Percentiles rank a stretch among this genome's conserved stretches.
Conservation (phyloP, 2,329 filamentous ascomycete species). For the Furcasterigmium furcatum region DNA sequence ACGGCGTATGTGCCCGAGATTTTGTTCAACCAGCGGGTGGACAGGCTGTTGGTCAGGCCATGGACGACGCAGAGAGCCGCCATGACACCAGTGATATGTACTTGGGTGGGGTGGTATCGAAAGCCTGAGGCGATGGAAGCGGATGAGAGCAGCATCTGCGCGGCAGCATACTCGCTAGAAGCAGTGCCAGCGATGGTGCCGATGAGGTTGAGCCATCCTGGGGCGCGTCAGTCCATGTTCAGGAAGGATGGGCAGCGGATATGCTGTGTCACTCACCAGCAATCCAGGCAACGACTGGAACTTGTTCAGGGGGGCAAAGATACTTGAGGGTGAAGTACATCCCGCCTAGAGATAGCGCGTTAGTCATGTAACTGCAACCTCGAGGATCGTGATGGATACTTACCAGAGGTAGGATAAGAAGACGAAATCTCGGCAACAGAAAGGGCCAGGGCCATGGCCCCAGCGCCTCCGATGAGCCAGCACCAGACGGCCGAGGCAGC, state of each 20-base stretch:
- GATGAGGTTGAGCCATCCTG: conserved; percentile 47
- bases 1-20: conserved; percentile 56
- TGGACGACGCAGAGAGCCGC: conserved; percentile 47
- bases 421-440: conserved; percentile 56
- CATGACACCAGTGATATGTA: conserved; percentile 52
- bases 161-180: conserved; percentile 53
- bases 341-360: conserved; percentile 12
- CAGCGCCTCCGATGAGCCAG: conserved; percentile 53
- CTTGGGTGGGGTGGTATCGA: conserved; percentile 38
- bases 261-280: background rate
- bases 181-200: conserved; percentile 52
- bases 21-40: conserved; percentile 55
- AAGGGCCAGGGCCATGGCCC: conserved; percentile 51
- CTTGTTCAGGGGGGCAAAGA: conserved; percentile 42
- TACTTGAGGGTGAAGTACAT: conserved; percentile 55
- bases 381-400: conserved; percentile 17
- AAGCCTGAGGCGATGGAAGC: conserved; percentile 48
- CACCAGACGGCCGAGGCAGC: conserved; percentile 53
- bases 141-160: conserved; percentile 53
- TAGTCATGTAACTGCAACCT: conserved; percentile 8
- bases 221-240: conserved; percentile 8
- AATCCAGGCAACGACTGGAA: conserved; percentile 47
- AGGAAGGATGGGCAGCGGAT: background rate
- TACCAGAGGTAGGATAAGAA: conserved; percentile 55
- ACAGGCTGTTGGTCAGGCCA: conserved; percentile 51